Evolutionary conservation across 2,329 filamentous ascomycete genomes (phyloP).

Genomic region (Myrmaecium sp.): DNA sequence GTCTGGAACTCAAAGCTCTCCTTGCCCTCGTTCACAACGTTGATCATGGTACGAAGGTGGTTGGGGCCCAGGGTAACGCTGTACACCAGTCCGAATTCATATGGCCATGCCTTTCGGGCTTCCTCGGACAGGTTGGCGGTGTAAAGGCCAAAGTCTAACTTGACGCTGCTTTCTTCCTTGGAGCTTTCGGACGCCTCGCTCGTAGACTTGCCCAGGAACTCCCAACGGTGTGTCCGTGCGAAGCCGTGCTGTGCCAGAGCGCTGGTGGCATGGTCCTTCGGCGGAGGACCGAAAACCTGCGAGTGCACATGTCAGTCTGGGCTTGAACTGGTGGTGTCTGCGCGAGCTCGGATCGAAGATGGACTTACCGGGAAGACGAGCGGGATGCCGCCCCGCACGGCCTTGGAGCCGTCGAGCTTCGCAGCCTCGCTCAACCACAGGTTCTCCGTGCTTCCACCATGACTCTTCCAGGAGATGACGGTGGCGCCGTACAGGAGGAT

Average conservation of each 20-base stretch:
- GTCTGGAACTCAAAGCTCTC: constrained; percentile 80
- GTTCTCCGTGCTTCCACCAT: constrained; percentile 55
- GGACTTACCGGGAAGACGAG: constrained; percentile 72
- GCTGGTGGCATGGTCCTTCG: constrained; percentile 59
- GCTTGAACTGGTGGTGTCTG: background rate
- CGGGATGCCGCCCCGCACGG: constrained; percentile 81
- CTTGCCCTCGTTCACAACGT: constrained; percentile 75
- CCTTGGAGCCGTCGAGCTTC: constrained; percentile 69
- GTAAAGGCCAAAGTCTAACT: constrained; percentile 89
- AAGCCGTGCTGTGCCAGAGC: constrained; percentile 87
- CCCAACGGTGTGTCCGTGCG: constrained; percentile 78
- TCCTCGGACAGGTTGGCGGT: constrained; percentile 52
- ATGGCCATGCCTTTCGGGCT: constrained; percentile 60
- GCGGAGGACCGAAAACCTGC: constrained; percentile 72
- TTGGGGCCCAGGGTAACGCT: constrained; percentile 69
- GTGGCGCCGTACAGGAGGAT: constrained; percentile 86
- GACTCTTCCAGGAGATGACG: constrained; percentile 82
- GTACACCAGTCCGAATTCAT: constrained; percentile 81
- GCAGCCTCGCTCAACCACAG: constrained; percentile 72
- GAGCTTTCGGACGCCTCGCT: constrained; percentile 37
- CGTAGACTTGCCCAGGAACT: constrained; percentile 81
- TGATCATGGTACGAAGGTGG: constrained; percentile 61
- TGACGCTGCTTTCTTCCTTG: constrained; percentile 50
- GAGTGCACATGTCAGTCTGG: background rate
- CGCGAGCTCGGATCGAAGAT: background rate